phyloP scores from a whole-genome alignment of 1,284 basidiomycete genomes.

The Thecaphora frezii region DNA sequence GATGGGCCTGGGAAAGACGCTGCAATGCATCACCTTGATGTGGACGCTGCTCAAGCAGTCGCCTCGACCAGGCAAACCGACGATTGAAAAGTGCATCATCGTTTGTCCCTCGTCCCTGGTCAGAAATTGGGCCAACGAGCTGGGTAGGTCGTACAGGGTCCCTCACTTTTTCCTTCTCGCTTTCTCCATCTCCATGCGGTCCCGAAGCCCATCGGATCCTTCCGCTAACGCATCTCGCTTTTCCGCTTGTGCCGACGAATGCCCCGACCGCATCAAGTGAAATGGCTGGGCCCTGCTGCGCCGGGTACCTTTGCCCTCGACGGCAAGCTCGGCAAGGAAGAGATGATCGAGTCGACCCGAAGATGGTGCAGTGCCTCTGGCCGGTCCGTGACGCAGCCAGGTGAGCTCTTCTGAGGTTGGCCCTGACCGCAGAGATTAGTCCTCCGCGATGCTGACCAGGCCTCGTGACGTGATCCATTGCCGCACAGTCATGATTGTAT shows the following conservation, averaged over 20 bases:
- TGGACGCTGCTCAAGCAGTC: slow-evolving; percentile 99
- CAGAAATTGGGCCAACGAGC: slow-evolving; percentile 97
- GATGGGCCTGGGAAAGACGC: slow-evolving; percentile 86
- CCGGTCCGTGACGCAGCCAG: slow-evolving; percentile 49
- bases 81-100: slow-evolving; percentile 97
- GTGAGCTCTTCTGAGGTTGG: too few relatives aligned
- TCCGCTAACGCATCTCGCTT: too few relatives aligned
- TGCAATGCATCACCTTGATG: slow-evolving; percentile 93
- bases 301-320: slow-evolving; percentile 54
- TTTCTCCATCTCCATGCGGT: too few relatives aligned
- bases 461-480: too few relatives aligned
- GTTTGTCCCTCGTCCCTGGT: slow-evolving; percentile 95
- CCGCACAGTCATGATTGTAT: slow-evolving; percentile 90
- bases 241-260: too few relatives aligned
- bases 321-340: slow-evolving; percentile 54
- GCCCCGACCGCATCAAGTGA: slow-evolving; percentile 25
- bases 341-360: slow-evolving; percentile 52
- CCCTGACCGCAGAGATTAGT: too few relatives aligned
- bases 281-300: slow-evolving; percentile 54
- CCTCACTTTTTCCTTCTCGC: too few relatives aligned
- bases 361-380: slow-evolving; percentile 54
- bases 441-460: too few relatives aligned
- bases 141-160: slow-evolving; percentile 65
- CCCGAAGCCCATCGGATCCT: neutral
- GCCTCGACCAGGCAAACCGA: slow-evolving; percentile 77